Evolutionary conservation across 805 yeast species (phyloP), one percentile per base, ranked within the genome.

Genomic region (Spathaspora passalidarum): DNA sequence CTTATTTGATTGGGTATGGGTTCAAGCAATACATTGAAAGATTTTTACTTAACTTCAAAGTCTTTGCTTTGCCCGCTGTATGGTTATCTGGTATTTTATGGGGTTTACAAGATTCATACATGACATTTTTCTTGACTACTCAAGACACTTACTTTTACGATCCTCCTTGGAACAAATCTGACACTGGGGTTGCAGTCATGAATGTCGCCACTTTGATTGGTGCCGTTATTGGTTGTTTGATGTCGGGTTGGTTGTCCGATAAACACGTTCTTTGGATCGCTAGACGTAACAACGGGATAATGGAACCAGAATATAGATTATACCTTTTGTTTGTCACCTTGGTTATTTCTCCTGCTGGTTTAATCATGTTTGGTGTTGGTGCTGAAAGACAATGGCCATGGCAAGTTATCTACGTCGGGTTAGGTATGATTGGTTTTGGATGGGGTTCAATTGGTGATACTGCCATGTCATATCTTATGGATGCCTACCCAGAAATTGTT

Each of bases 91-190:
- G 88, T 42, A 49, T 82, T n/a, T 79, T 85, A 51, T 86, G 92
- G 92, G 92, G 92, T 38, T 71, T 81, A 47, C 92, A 86, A 61
- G 89, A 84, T 58, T 86, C 89, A 0, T 82, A 84, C 57, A 72
- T 86, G 51, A 80, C 91, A 0, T 86, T 86, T 55, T 86, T 85
- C 61, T 62, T 86, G 50, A 85, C 91, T 2, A 79, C 87, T 9
- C 87, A 84, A 59, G 90, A 85, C 49, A 82, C 82, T 45, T 68
- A 72, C 51, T 86, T 81, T 66, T 80, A 80, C 43, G 82, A 75
- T 46, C 73, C 75, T 0, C 92, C 94, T 9, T 86, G 79, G 74
- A 77, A 78, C 61, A 84, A 83, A 56, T 70, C 81, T 13, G 75
- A 82, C 53, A 73, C 77, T 5, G 86, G 82, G 32, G 88, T 86